These are phyloP conservation scores for Claviceps sp. DNA, from an alignment of 2,329 filamentous ascomycete genomes.

Conservation along the genomic window DNA sequence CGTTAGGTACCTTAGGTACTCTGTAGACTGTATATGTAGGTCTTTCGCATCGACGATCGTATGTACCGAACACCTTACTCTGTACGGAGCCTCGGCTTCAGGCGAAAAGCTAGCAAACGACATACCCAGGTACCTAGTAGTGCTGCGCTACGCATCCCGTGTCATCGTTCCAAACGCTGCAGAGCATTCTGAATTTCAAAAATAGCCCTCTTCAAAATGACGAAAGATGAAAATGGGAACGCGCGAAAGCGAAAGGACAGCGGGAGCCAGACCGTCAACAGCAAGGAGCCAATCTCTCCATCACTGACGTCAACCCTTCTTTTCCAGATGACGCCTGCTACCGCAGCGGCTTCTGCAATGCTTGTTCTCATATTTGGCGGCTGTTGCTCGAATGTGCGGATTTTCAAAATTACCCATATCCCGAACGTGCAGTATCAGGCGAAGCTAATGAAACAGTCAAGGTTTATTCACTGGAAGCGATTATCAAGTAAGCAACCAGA, in stretches of 20 bases:
- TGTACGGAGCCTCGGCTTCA: no score
- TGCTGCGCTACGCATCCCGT: no score
- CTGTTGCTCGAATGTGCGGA: conserved; percentile 77
- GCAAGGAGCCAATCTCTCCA: background rate
- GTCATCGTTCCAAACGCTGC: no score
- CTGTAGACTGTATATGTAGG: no score
- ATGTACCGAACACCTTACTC: no score
- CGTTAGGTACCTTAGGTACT: no score
- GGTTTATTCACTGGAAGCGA: conserved; percentile 93
- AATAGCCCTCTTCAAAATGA: background rate
- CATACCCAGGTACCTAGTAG: no score
- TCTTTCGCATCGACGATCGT: no score
- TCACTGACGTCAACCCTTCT: background rate
- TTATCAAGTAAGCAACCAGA: conserved; percentile 61
- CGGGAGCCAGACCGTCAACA: background rate
- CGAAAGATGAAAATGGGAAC: background rate
- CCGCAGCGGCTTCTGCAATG: conserved; percentile 51
- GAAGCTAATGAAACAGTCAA: conserved; percentile 24
- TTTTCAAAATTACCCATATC: background rate
- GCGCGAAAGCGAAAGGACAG: conserved; percentile 2
- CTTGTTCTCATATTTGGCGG: conserved; percentile 85
- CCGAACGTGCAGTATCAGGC: background rate
- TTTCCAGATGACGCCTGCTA: conserved; percentile 9
- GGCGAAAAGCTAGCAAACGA: no score
- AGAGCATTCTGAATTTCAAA: no score